phyloP scores from a whole-genome alignment of 2,329 filamentous ascomycete genomes.

The Westerdykella aurantiaca region DNA sequence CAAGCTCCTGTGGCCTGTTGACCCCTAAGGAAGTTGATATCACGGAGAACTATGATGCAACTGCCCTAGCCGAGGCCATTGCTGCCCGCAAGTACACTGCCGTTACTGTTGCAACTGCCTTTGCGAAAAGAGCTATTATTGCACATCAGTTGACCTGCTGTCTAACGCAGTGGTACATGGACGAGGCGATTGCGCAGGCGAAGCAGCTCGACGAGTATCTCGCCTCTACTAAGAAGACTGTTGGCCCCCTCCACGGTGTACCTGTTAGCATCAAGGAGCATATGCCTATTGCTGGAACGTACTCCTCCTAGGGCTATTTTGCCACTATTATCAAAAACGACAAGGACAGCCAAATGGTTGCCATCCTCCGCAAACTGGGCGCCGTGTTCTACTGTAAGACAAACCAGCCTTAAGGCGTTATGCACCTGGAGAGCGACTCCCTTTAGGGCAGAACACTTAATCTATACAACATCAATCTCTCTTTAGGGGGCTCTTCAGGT shows the following conservation, averaged over 20 bases:
- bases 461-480: conserved; percentile 41
- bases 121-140: conserved; percentile 16
- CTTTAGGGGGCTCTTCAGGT: conserved; percentile 44
- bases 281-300: conserved; percentile 46
- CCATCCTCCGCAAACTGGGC: conserved; percentile 48
- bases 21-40: conserved; percentile 43
- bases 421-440: conserved; percentile 52
- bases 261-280: conserved; percentile 51
- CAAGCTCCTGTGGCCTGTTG: conserved; percentile 39
- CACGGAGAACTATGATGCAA: conserved; percentile 45
- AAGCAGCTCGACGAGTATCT: conserved; percentile 41
- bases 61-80: conserved; percentile 39
- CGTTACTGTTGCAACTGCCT: conserved; percentile 33
- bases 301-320: conserved; percentile 51
- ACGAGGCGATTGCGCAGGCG: conserved; percentile 13
- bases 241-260: conserved; percentile 43
- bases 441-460: conserved; percentile 44
- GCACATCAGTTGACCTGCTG: no score
- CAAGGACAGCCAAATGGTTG: conserved; percentile 52
- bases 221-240: conserved; percentile 14
- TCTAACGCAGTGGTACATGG: conserved; percentile 18
- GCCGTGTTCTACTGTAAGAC: conserved; percentile 50
- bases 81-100: conserved; percentile 33
- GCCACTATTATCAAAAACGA: conserved; percentile 43
- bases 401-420: conserved; percentile 47